Evolutionary conservation across 495 filamentous ascomycete species (phyloP).

Genomic region (Penicillium salamii): DNA sequence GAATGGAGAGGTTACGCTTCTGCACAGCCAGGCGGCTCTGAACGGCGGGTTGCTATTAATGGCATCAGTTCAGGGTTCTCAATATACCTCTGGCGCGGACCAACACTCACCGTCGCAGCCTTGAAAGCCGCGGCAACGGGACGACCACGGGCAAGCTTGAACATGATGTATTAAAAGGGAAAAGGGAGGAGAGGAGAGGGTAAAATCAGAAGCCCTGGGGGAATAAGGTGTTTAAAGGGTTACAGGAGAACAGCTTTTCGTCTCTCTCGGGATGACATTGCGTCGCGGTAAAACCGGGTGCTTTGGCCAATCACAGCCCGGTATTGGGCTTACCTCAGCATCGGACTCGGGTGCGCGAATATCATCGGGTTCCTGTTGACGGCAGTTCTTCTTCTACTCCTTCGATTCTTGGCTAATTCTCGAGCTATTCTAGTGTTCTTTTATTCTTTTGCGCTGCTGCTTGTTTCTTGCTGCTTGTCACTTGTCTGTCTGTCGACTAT

Average conservation of each 20-base stretch:
- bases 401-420: too few relatives aligned
- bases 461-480: too few relatives aligned
- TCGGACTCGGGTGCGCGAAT: slow-evolving; percentile 25
- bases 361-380: slow-evolving; percentile 13
- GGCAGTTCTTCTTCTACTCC: neutral
- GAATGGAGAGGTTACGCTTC: slow-evolving; percentile 86
- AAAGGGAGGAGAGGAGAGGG: slow-evolving; percentile 17
- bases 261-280: slow-evolving; percentile 37
- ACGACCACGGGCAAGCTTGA: slow-evolving; percentile 68
- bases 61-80: too few relatives aligned
- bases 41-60: slow-evolving; percentile 44
- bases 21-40: slow-evolving; percentile 55
- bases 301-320: slow-evolving; percentile 26
- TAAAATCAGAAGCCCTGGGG: slow-evolving; percentile 1
- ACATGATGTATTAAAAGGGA: slow-evolving; percentile 52
- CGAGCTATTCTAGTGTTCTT: too few relatives aligned
- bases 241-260: slow-evolving; percentile 46
- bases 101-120: slow-evolving; percentile 55
- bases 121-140: slow-evolving; percentile 65
- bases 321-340: slow-evolving; percentile 22
- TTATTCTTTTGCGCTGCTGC: too few relatives aligned
- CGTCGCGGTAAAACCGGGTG: slow-evolving; percentile 29
- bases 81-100: slow-evolving; percentile 15
- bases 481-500: too few relatives aligned
- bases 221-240: slow-evolving; percentile 16